Evolutionary conservation across 352 stramenopile species (phyloP).

Genomic region (Pythium utonaiense): DNA sequence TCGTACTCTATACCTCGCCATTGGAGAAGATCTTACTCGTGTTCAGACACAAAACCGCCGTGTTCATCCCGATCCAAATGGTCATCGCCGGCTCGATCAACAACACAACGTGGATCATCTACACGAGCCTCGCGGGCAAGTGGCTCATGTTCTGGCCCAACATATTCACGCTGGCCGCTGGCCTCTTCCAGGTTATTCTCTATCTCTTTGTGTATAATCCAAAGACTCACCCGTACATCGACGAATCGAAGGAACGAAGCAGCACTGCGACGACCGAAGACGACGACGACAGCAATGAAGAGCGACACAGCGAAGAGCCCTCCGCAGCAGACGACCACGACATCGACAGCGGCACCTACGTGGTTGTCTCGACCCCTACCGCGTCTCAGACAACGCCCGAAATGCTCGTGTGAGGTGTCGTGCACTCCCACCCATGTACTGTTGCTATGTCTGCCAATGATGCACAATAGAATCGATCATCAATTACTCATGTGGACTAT

Average conservation of each 20-base stretch:
- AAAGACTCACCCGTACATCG: constrained; percentile 30
- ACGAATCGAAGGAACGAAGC: not conserved
- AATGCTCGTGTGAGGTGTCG: constrained; percentile 9
- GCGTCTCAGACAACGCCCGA: constrained; percentile 2
- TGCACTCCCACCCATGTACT: too few species aligned
- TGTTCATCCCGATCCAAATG: constrained; percentile 52
- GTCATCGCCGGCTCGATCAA: constrained; percentile 41
- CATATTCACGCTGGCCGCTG: constrained; percentile 26
- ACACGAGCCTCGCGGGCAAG: constrained; percentile 34
- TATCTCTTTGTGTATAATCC: constrained; percentile 49
- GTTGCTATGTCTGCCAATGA: too few species aligned
- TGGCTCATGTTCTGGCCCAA: constrained; percentile 62
- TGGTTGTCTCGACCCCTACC: constrained; percentile 9
- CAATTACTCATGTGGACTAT: too few species aligned
- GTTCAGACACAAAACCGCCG: constrained; percentile 36
- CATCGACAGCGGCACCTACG: constrained; percentile 5
- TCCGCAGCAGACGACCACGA: not conserved
- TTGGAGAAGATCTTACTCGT: constrained; percentile 54
- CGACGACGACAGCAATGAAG: constrained; percentile 1
- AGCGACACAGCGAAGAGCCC: not conserved
- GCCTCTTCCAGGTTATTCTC: constrained; percentile 37
- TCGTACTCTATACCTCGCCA: constrained; percentile 54
- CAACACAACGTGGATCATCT: constrained; percentile 40
- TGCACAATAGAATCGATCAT: too few species aligned
- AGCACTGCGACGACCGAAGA: constrained; percentile 14